Base-by-base conservation (phyloP, 179 eudicot genomes). In the Silene vulgaris region DNA sequence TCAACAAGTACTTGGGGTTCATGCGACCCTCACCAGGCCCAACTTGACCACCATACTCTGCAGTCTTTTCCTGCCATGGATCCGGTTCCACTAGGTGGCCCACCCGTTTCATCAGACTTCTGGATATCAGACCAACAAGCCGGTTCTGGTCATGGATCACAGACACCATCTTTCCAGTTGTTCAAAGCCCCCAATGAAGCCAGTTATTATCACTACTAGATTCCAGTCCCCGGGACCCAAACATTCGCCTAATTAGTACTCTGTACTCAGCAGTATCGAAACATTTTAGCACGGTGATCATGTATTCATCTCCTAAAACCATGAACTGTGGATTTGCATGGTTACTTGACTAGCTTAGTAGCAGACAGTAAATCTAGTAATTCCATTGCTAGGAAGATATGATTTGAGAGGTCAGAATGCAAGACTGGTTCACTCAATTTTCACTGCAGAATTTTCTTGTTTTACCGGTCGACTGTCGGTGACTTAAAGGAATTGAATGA, bases 1-100 rank as follows among this genome's bases (percentile, higher is more conserved):
- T 92, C 97, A 92, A 91, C 85, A 74, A 89, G 83, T 76, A 80
- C 96, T 8, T 89, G 96, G 96, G 86, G 82, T 80, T 80, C 87
- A 19, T 78, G 80, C n/a, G 67, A 78, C 63, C 86, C 85, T 20
- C 82, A 77, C 54, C 79, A 84, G 50, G 32, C 81, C 68, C 71
- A 78, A 14, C 77, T 83, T 12, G 65, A 79, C 82, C 82, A 81
- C 80, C 82, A 80, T 59, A 65, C 83, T 43, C 40, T 81, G 74
- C 84, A 82, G 72, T 78, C 74, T 60, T 54, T 67, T 50, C 81
- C 81, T 29, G 23, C 74, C 37, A 80, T 82, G 71, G 85, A 84
- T 63, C 61, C 87, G 19, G 72, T 85, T 13, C 87, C 40, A 35
- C 40, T 35, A 35, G 40, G 40, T 6, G 40, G 40, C 40, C 40